A percentile compares a stretch with the other conserved stretches of the same genome.
Conservation (phyloP, 306 rosid species). For the Benincasa hispida region DNA sequence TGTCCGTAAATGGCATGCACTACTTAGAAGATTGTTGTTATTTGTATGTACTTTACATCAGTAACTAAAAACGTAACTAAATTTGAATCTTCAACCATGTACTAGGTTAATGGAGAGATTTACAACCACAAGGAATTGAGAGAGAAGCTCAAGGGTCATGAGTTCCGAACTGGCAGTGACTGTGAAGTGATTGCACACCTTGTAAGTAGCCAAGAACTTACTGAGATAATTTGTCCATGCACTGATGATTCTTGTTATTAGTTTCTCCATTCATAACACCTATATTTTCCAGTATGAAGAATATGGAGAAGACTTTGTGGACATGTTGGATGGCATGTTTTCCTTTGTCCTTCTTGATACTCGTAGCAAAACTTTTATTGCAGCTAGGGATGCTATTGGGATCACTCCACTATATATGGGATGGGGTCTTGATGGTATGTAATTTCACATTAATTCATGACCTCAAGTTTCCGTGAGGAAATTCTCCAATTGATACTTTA, state of each 20-base stretch:
- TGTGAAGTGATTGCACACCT: conserved; percentile 99
- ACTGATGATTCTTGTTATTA: background rate
- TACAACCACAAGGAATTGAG: conserved; percentile 77
- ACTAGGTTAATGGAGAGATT: conserved; percentile 92
- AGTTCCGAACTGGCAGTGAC: conserved; percentile 84
- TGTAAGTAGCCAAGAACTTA: conserved; percentile 40
- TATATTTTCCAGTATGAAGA: conserved; percentile 72
- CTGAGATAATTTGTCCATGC: background rate
- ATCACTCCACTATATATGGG: conserved; percentile 88
- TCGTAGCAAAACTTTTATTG: conserved; percentile 60
- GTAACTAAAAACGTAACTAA: background rate
- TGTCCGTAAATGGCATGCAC: background rate
- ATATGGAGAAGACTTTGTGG: conserved; percentile 77
- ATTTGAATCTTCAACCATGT: conserved; percentile 15
- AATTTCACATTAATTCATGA: conserved; percentile 2
- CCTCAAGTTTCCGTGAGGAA: background rate
- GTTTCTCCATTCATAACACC: background rate
- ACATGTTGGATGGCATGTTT: conserved; percentile 96
- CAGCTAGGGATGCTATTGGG: conserved; percentile 94
- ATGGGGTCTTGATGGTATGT: conserved; percentile 97
- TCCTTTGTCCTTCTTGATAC: conserved; percentile 92
- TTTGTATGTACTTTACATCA: background rate
- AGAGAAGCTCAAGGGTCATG: conserved; percentile 52
- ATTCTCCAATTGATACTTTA: background rate
- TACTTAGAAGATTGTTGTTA: background rate